phyloP scores from a whole-genome alignment of 2,329 filamentous ascomycete species.

The Colletotrichum endophyticum region DNA sequence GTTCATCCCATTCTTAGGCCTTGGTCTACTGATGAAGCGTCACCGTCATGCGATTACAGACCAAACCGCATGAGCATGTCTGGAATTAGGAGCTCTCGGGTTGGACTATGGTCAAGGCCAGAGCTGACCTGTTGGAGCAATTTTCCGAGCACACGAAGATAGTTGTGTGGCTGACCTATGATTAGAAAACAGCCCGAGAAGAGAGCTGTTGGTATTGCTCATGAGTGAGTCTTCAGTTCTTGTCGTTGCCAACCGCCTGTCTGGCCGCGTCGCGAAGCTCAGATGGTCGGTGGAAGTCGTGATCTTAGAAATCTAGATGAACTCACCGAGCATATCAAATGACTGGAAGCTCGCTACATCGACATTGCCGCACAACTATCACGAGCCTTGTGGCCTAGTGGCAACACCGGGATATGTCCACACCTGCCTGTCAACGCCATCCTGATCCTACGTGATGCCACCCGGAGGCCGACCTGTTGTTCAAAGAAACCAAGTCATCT shows the following conservation, averaged over 20 bases:
- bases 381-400: background rate
- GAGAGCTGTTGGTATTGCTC: background rate
- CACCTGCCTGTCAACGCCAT: background rate
- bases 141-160: background rate
- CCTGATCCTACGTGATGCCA: background rate
- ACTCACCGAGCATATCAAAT: background rate
- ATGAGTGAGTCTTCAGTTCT: background rate
- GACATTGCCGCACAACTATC: background rate
- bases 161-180: background rate
- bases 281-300: background rate
- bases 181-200: background rate
- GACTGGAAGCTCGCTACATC: background rate
- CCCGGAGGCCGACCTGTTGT: background rate
- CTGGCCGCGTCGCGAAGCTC: background rate
- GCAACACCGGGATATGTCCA: background rate
- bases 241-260: background rate
- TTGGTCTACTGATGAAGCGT: background rate
- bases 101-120: background rate
- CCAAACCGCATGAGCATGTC: background rate
- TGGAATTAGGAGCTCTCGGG: background rate
- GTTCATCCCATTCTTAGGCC: background rate
- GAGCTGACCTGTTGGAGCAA: background rate
- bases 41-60: background rate
- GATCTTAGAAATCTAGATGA: background rate
- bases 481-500: background rate